Evolutionary conservation across 2,329 filamentous ascomycete species (phyloP).

Genomic region (Ophiosphaerella korrae): DNA sequence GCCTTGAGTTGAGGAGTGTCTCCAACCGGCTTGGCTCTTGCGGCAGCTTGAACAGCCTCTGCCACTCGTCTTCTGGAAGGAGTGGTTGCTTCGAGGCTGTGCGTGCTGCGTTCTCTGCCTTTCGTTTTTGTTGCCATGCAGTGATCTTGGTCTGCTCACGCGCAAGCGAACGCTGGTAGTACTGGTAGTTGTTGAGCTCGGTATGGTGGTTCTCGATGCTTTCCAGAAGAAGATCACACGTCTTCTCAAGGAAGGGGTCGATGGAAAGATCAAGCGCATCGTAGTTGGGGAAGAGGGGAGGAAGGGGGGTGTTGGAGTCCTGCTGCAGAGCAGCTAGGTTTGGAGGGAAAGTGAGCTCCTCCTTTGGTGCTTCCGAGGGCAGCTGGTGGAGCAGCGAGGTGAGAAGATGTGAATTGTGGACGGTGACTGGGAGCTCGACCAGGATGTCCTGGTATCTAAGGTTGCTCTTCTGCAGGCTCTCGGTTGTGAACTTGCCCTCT

Average conservation of each 20-base stretch:
- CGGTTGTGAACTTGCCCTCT: slow-evolving; percentile 96
- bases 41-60: slow-evolving; percentile 96
- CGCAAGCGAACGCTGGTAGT: slow-evolving; percentile 90
- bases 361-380: slow-evolving; percentile 67
- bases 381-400: slow-evolving; percentile 95
- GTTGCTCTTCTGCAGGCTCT: slow-evolving; percentile 93
- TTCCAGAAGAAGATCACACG: slow-evolving; percentile 92
- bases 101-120: slow-evolving; percentile 89
- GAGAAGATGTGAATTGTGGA: slow-evolving; percentile 97
- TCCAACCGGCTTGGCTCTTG: slow-evolving; percentile 92
- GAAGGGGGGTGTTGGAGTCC: slow-evolving; percentile 62
- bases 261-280: slow-evolving; percentile 90
- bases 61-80: slow-evolving; percentile 97
- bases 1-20: slow-evolving; percentile 90
- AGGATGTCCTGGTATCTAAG: slow-evolving; percentile 93
- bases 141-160: slow-evolving; percentile 97
- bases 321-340: slow-evolving; percentile 79
- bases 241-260: slow-evolving; percentile 98
- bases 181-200: slow-evolving; percentile 98
- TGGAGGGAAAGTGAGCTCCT: slow-evolving; percentile 74
- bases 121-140: slow-evolving; percentile 95
- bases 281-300: slow-evolving; percentile 82
- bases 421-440: slow-evolving; percentile 81
- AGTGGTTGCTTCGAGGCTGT: slow-evolving; percentile 83
- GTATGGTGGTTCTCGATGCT: slow-evolving; percentile 98